Evolutionary conservation across 179 eudicot species (phyloP).

Genomic region (Pouteria campechiana): DNA sequence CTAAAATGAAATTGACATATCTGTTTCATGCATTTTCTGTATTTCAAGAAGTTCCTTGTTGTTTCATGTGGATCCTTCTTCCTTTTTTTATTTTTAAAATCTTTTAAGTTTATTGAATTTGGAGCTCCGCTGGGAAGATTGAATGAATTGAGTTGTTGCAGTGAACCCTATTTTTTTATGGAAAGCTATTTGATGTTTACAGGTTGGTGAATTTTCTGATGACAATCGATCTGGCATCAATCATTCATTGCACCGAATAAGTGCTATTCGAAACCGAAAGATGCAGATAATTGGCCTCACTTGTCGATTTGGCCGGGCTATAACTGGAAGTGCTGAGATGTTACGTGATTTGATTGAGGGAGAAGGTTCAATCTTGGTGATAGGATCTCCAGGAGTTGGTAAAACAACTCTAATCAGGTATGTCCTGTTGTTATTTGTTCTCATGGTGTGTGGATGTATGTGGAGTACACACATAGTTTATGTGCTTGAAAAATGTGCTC

Average conservation of each 20-base stretch:
- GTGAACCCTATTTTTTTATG: too few relatives aligned
- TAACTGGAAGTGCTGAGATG: conserved; percentile 94
- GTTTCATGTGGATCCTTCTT: too few relatives aligned
- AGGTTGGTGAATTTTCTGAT: conserved; percentile 99
- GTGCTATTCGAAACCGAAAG: conserved; percentile 96
- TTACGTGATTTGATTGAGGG: conserved; percentile 80
- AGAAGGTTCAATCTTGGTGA: conserved; percentile 90
- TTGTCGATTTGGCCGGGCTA: conserved; percentile 96
- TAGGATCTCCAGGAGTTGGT: conserved; percentile 99
- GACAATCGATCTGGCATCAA: conserved; percentile 94
- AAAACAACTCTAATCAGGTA: conserved; percentile 98
- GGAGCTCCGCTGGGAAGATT: too few relatives aligned
- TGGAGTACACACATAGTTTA: too few relatives aligned
- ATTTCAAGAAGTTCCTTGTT: too few relatives aligned
- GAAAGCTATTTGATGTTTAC: conserved; percentile 21
- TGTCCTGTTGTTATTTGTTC: conserved; percentile 3
- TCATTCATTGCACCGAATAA: conserved; percentile 86
- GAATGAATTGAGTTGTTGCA: too few relatives aligned
- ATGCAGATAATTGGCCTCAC: conserved; percentile 89
- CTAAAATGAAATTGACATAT: too few relatives aligned
- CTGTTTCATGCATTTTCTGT: too few relatives aligned
- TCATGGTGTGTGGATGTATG: too few relatives aligned
- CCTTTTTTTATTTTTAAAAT: too few relatives aligned
- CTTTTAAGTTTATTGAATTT: too few relatives aligned
- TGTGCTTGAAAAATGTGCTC: too few relatives aligned